phyloP scores from a whole-genome alignment of 495 filamentous ascomycete species.

The Hamigera avellanea region DNA sequence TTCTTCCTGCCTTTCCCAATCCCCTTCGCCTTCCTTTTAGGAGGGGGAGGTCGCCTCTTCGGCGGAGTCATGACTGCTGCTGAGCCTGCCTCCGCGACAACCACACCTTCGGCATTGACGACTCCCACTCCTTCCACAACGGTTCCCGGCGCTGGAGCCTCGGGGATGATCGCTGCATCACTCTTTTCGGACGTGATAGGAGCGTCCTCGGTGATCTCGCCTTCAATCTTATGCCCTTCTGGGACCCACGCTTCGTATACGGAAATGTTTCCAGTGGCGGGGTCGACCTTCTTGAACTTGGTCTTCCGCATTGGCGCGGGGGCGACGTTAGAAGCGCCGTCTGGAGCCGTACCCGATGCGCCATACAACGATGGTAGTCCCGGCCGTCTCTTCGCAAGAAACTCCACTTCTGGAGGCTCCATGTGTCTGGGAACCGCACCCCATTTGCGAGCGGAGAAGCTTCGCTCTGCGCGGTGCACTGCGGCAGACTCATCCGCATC shows the following conservation, averaged over 20 bases:
- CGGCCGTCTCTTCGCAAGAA: slow-evolving; percentile 77
- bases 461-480: slow-evolving; percentile 30
- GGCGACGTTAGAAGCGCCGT: slow-evolving; percentile 28
- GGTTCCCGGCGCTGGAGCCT: slow-evolving; percentile 43
- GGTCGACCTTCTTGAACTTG: slow-evolving; percentile 65
- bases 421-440: slow-evolving; percentile 62
- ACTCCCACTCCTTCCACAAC: slow-evolving; percentile 51
- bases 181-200: slow-evolving; percentile 20
- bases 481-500: slow-evolving; percentile 31
- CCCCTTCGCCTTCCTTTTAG: slow-evolving; percentile 63
- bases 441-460: slow-evolving; percentile 68
- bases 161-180: slow-evolving; percentile 24
- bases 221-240: slow-evolving; percentile 71
- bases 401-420: slow-evolving; percentile 66
- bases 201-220: slow-evolving; percentile 56
- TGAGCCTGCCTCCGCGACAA: slow-evolving; percentile 41
- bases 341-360: slow-evolving; percentile 29
- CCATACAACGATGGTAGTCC: slow-evolving; percentile 50
- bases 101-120: slow-evolving; percentile 48
- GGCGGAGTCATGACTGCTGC: slow-evolving; percentile 31
- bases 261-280: slow-evolving; percentile 59
- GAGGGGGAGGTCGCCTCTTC: slow-evolving; percentile 58
- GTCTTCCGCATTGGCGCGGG: slow-evolving; percentile 52
- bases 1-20: slow-evolving; percentile 57
- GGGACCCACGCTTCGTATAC: slow-evolving; percentile 71